Percentiles rank a stretch among this genome's conserved stretches.
Conservation (phyloP, 2,329 filamentous ascomycete species). For the Hypoxylon sp. region DNA sequence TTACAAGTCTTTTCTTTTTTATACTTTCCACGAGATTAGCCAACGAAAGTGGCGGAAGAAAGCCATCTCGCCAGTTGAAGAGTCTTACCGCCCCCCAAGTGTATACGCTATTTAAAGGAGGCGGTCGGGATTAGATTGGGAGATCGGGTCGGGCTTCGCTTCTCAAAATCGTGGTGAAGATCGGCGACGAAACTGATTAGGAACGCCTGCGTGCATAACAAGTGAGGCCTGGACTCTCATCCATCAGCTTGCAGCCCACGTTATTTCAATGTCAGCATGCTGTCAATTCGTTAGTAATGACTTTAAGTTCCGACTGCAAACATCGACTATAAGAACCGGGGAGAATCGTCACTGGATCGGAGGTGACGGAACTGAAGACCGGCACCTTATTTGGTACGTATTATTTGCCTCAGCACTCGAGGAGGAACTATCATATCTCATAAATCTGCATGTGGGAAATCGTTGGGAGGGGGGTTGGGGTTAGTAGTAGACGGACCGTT, state of each 20-base stretch:
- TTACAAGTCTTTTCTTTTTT: slow-evolving; percentile 13
- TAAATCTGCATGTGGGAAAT: slow-evolving; percentile 36
- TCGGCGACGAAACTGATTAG: slow-evolving; percentile 29
- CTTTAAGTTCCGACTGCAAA: slow-evolving; percentile 20
- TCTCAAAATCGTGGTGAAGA: slow-evolving; percentile 30
- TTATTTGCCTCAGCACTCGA: slow-evolving; percentile 41
- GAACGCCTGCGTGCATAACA: slow-evolving; percentile 12
- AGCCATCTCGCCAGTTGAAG: slow-evolving; percentile 28
- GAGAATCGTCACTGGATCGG: slow-evolving; percentile 40
- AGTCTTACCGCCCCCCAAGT: slow-evolving; percentile 16
- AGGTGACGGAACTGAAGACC: slow-evolving; percentile 29
- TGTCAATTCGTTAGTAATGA: slow-evolving; percentile 32
- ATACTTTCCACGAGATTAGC: slow-evolving; percentile 1
- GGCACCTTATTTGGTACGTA: slow-evolving; percentile 34
- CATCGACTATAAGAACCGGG: slow-evolving; percentile 17
- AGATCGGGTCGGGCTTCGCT: slow-evolving; percentile 13
- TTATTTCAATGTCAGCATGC: slow-evolving; percentile 41
- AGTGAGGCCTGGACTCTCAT: slow-evolving; percentile 39
- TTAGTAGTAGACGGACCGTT: slow-evolving; percentile 35
- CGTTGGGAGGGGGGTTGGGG: slow-evolving; percentile 32
- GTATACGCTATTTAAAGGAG: slow-evolving; percentile 14
- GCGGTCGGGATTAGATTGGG: slow-evolving; percentile 22
- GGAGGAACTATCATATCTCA: slow-evolving; percentile 42
- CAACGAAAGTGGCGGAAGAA: slow-evolving; percentile 27
- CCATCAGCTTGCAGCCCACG: slow-evolving; percentile 29